Evolutionary conservation across 495 filamentous ascomycete species (phyloP).

Genomic region (Arthonia radiata): DNA sequence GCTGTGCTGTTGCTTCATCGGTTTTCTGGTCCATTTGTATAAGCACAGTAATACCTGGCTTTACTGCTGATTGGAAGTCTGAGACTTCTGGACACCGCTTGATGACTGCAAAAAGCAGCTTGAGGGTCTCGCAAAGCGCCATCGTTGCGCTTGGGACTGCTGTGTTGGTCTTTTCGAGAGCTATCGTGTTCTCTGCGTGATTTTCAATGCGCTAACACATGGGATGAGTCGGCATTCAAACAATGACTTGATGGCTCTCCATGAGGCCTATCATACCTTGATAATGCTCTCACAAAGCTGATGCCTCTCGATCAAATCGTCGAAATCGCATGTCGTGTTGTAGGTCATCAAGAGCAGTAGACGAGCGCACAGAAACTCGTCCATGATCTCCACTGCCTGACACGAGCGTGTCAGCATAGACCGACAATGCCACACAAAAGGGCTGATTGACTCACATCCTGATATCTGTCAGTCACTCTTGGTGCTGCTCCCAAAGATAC

Average conservation of each 20-base stretch:
- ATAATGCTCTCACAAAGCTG: conserved; percentile 45
- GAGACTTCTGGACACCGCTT: too few species aligned
- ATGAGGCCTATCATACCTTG: conserved; percentile 18
- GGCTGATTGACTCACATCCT: conserved; percentile 11
- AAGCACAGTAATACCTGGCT: too few species aligned
- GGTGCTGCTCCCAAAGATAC: conserved; percentile 52
- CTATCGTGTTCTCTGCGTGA: too few species aligned
- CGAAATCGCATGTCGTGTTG: conserved; percentile 42
- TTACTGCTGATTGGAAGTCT: too few species aligned
- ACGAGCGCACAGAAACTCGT: conserved; percentile 68
- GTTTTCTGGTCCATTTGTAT: too few species aligned
- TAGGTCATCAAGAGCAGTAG: conserved; percentile 79
- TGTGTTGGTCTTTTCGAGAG: too few species aligned
- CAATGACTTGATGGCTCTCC: too few species aligned
- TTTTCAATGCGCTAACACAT: too few species aligned
- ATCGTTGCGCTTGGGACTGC: too few species aligned
- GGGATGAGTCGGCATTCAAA: too few species aligned
- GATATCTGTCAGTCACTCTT: conserved; percentile 49
- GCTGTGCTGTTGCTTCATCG: too few species aligned
- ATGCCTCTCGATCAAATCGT: conserved; percentile 41
- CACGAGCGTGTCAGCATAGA: conserved; percentile 5
- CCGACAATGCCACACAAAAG: not conserved
- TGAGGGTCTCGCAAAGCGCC: conserved; percentile 63
- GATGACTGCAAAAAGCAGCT: conserved; percentile 76
- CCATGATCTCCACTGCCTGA: conserved; percentile 34